Base-by-base conservation (phyloP, 2,329 filamentous ascomycete species). In the Xenoacremonium recifei region DNA sequence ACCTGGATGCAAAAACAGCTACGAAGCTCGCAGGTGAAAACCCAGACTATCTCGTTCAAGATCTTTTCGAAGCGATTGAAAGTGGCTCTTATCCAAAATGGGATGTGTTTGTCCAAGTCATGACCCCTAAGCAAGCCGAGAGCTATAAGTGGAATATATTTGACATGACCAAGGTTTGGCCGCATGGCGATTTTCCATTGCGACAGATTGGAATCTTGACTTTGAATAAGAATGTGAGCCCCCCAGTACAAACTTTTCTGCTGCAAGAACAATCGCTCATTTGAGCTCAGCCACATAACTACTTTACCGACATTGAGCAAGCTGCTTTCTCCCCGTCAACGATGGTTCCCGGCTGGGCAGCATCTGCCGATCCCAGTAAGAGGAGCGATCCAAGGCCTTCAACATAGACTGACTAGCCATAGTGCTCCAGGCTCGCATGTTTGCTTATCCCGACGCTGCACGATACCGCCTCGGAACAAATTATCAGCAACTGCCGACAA, bases 241-340 rank as follows among this genome's bases (percentile, higher is more conserved):
- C 20, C 4, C 23, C 9, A 21, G 47, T 18, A 3, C n/a, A 9
- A 3, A 1, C 4, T 3, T 1, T 4, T 0, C 3, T 7, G 20
- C 2, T 13, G 23, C 23, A 27, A 9, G 13, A 27, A 23, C 1
- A 6, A 5, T 6, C 0, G 11, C 12, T 36, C 7, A 37, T 21
- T 7, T 4, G 1, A 5, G 2, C 1, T 6, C 3, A 55, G 52
- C 50, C 51, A 1, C 64, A 76, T 40, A 86, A 87, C 64, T 87
- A 85, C 67, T 85, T 86, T 55, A 72, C 76, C 41, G 84, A 89
- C 52, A 77, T 85, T 41, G 83, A 87, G 59, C 82, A 87, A 61
- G 77, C 78, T 0, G 78, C 79, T 2, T 87, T 87, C 57, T 81
- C 78, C 0, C 83, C 84, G 0, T 79, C 76, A 0, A 81, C 76